Evolutionary conservation across 345 rosid genomes (phyloP).

Genomic region (Mangifera indica): DNA sequence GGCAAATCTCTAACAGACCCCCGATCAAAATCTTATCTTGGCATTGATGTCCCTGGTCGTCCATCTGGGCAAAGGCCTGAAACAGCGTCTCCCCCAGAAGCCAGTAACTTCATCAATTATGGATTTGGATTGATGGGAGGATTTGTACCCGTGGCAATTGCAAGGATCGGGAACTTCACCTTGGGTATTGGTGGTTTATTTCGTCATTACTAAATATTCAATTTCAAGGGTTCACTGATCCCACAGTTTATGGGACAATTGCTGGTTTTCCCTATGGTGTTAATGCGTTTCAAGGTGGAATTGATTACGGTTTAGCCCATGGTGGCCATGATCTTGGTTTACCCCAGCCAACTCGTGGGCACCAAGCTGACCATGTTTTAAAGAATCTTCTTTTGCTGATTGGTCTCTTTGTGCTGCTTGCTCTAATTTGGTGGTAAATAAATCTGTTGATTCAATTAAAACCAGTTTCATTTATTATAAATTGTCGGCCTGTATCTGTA

Average conservation of each 20-base stretch:
- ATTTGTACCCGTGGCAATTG: conserved; percentile 60
- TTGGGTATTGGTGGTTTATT: conserved; percentile 73
- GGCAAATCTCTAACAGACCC: conserved; percentile 80
- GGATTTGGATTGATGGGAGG: conserved; percentile 77
- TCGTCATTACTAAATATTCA: conserved; percentile 72
- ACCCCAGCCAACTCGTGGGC: conserved; percentile 39
- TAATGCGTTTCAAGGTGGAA: conserved; percentile 54
- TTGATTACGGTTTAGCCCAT: conserved; percentile 44
- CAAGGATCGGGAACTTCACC: conserved; percentile 68
- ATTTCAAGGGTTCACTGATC: conserved; percentile 69
- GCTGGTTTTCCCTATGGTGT: conserved; percentile 60
- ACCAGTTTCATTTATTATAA: neutral
- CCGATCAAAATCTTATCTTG: conserved; percentile 62
- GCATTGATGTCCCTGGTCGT: conserved; percentile 61
- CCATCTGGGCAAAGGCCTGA: conserved; percentile 82
- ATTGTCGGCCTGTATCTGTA: conserved; percentile 16
- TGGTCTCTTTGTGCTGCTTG: conserved; percentile 52
- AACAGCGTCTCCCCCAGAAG: conserved; percentile 54
- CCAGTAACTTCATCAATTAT: conserved; percentile 45
- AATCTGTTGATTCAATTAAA: conserved; percentile 2
- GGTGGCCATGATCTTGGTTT: conserved; percentile 54
- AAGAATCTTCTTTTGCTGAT: conserved; percentile 54
- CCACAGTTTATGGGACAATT: conserved; percentile 60
- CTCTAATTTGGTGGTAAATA: conserved; percentile 52
- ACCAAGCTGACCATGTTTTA: conserved; percentile 52